Evolutionary conservation across 495 filamentous ascomycete genomes (phyloP).

Genomic region (Bombardia bombarda): DNA sequence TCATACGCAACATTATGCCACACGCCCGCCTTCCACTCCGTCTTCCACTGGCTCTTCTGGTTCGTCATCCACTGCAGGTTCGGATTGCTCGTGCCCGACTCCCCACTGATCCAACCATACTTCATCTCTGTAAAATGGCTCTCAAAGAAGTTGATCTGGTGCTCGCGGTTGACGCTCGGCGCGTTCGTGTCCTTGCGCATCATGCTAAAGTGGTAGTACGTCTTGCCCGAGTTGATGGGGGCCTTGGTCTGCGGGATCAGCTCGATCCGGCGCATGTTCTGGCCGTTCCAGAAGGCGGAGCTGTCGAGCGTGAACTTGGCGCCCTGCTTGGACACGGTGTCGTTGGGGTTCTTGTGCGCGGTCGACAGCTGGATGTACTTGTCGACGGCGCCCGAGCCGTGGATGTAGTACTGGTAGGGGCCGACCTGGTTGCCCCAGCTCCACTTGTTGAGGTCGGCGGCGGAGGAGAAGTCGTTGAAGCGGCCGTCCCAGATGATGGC

Average conservation of each 20-base stretch:
- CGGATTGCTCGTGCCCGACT: constrained; percentile 43
- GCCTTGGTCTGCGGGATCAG: constrained; percentile 60
- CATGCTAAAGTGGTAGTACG: constrained; percentile 62
- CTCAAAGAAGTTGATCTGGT: constrained; percentile 68
- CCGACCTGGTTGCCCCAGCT: constrained; percentile 58
- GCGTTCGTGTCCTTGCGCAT: constrained; percentile 48
- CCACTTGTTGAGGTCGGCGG: constrained; percentile 49
- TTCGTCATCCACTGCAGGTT: constrained; percentile 40
- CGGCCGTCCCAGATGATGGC: constrained; percentile 54
- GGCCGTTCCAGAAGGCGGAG: constrained; percentile 50
- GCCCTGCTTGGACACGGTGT: constrained; percentile 50
- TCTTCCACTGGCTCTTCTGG: constrained; percentile 34
- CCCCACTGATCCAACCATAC: constrained; percentile 56
- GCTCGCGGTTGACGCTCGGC: constrained; percentile 51
- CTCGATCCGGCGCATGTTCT: constrained; percentile 45
- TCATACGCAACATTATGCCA: constrained; percentile 71
- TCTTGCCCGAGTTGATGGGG: constrained; percentile 51
- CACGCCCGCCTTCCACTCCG: constrained; percentile 42
- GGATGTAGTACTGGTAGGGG: constrained; percentile 68
- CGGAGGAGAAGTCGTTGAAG: constrained; percentile 47
- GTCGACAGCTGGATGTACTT: constrained; percentile 47
- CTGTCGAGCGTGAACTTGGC: constrained; percentile 58
- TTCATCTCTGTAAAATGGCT: constrained; percentile 68
- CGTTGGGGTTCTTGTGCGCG: constrained; percentile 56
- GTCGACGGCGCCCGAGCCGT: constrained; percentile 44